Evolutionary conservation across 2,329 filamentous ascomycete species (phyloP).

Genomic region (Fusarium devonianum): DNA sequence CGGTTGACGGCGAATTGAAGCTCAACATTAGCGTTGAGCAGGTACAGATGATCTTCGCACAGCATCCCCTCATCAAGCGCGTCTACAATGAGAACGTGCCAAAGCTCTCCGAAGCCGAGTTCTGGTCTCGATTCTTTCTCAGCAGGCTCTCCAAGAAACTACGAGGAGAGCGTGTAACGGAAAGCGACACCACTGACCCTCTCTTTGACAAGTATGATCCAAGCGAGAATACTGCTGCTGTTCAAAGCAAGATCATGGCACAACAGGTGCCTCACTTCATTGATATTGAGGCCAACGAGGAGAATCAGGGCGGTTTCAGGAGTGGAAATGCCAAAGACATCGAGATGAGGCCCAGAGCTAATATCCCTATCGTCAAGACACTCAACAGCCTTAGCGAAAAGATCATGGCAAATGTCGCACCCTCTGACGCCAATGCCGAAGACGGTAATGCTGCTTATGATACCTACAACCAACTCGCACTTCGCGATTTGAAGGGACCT

Average conservation of each 20-base stretch:
- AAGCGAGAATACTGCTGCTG: slow-evolving; percentile 67
- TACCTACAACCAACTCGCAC: slow-evolving; percentile 75
- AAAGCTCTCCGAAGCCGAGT: slow-evolving; percentile 77
- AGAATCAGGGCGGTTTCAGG: slow-evolving; percentile 85
- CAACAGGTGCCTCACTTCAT: slow-evolving; percentile 86
- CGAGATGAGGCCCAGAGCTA: slow-evolving; percentile 84
- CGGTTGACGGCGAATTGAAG: slow-evolving; percentile 65
- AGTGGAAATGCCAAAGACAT: slow-evolving; percentile 85
- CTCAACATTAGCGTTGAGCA: slow-evolving; percentile 90
- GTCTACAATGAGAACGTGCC: slow-evolving; percentile 95
- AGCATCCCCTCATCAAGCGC: slow-evolving; percentile 88
- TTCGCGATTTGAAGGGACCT: slow-evolving; percentile 81
- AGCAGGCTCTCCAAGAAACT: slow-evolving; percentile 90
- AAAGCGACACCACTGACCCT: slow-evolving; percentile 77
- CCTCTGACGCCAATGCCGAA: slow-evolving; percentile 73
- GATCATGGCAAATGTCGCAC: slow-evolving; percentile 86
- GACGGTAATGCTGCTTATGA: slow-evolving; percentile 69
- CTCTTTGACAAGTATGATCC: slow-evolving; percentile 88
- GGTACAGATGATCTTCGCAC: slow-evolving; percentile 89
- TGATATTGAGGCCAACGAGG: slow-evolving; percentile 92
- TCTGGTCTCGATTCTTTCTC: slow-evolving; percentile 95
- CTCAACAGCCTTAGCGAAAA: slow-evolving; percentile 93
- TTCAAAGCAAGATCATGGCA: slow-evolving; percentile 62
- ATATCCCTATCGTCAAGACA: slow-evolving; percentile 87
- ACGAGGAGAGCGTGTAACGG: slow-evolving; percentile 84